These are phyloP conservation scores for Ajuga chamaepitys DNA, from an alignment of 257 asterid genomes.

Conservation along the genomic window DNA sequence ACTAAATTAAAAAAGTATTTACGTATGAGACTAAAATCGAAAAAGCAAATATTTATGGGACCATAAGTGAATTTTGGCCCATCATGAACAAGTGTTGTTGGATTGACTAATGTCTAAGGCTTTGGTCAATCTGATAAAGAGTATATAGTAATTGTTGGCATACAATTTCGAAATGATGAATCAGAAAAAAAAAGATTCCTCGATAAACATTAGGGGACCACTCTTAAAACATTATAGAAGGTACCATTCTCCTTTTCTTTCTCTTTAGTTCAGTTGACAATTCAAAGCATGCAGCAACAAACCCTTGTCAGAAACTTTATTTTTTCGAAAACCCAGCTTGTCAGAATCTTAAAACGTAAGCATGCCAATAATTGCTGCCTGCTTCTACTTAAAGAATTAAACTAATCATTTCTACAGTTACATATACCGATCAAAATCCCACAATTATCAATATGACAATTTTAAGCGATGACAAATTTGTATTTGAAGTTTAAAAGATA, in stretches of 20 bases:
- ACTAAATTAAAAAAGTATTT: too few relatives aligned
- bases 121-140: too few relatives aligned
- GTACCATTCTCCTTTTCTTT: constrained; percentile 7
- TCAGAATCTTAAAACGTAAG: constrained; percentile 21
- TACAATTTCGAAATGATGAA: background rate
- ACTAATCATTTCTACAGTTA: too few relatives aligned
- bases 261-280: constrained; percentile 16
- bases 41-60: too few relatives aligned
- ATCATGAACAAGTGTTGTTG: too few relatives aligned
- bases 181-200: background rate
- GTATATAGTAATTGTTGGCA: background rate
- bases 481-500: background rate
- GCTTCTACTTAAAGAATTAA: too few relatives aligned
- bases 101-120: background rate
- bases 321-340: too few relatives aligned
- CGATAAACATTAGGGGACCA: constrained; percentile 24
- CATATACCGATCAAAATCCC: background rate
- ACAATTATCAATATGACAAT: background rate
- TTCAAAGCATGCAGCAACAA: constrained; percentile 20
- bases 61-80: too few relatives aligned
- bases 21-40: too few relatives aligned
- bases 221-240: constrained; percentile 18
- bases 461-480: background rate
- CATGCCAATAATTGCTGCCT: constrained; percentile 3
- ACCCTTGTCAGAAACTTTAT: background rate